Evolutionary conservation across 2,329 filamentous ascomycete genomes (phyloP).

Genomic region (Cercospora janseana): DNA sequence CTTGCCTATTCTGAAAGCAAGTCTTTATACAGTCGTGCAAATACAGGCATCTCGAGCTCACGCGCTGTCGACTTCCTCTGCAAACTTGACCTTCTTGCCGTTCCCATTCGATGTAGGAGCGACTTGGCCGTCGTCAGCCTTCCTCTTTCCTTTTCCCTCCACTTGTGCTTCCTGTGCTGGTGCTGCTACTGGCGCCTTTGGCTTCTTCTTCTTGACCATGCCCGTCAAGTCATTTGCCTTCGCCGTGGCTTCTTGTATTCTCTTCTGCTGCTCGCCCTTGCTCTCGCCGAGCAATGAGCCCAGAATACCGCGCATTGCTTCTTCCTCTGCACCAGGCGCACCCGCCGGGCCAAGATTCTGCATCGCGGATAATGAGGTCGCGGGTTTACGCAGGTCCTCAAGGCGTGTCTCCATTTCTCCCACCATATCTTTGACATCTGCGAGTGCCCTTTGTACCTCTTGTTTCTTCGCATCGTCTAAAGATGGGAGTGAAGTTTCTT

Average conservation of each 20-base stretch:
- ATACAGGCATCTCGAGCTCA: too few relatives aligned
- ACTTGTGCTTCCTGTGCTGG: constrained; percentile 17
- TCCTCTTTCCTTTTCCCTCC: constrained; percentile 34
- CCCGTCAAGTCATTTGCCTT: constrained; percentile 70
- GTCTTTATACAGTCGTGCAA: too few relatives aligned
- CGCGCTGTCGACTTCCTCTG: constrained; percentile 9
- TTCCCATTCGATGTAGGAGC: constrained; percentile 12
- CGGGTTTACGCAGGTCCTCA: constrained; percentile 64
- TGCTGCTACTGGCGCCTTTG: constrained; percentile 18
- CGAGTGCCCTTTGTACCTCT: constrained; percentile 61
- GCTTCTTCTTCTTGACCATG: constrained; percentile 67
- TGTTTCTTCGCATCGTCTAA: constrained; percentile 58
- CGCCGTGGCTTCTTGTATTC: constrained; percentile 70
- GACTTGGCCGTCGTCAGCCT: constrained; percentile 25
- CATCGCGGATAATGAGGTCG: constrained; percentile 53
- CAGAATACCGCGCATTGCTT: constrained; percentile 60
- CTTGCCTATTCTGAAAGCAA: too few relatives aligned
- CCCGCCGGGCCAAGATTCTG: constrained; percentile 49
- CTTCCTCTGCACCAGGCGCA: constrained; percentile 42
- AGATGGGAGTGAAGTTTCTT: constrained; percentile 62
- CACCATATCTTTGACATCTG: constrained; percentile 74
- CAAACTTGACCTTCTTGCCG: constrained; percentile 34
- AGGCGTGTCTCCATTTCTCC: constrained; percentile 77
- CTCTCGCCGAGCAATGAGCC: constrained; percentile 63
- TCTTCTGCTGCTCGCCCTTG: constrained; percentile 59